Evolutionary conservation across 371 early-diverging fungal species (phyloP), one percentile per base, ranked within the genome.

Genomic region (Mitosporidium daphniae): DNA sequence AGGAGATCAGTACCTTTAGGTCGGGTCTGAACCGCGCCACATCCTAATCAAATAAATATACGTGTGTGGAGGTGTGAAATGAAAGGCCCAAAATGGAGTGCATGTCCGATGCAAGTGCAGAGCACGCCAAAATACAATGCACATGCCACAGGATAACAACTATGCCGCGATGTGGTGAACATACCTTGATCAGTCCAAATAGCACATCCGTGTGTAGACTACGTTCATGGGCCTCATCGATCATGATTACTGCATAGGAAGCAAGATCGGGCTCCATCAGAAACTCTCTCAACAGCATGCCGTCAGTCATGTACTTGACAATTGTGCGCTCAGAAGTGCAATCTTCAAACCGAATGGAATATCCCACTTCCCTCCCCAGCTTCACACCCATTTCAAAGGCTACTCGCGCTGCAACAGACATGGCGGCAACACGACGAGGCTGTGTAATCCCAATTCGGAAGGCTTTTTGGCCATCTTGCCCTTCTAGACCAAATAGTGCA

Each of bases 381-480:
- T 64, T 68, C 11, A 69, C 71, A 3, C 70, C 71, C 58, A 74
- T 67, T 41, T 86, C 84, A 29, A 80, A 82, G 0, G 80, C 71
- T 1, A 84, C 86, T 41, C 84, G 69, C 2, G 78, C 64, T 1
- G 94, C 89, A 0, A 95, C 86, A 47, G 67, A 65, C 75, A 91
- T 91, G 8, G 97, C 91, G 0, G 99, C 93, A 8, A 98, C 86
- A 34, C 97, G 64, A 31, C 97, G 63, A 1, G 97, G 97, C 41
- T 95, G 97, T 0, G 97, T 95, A 50, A 94, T 78, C 3, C 82
- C 86, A 37, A 98, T 57, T n/a, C n/a, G n/a, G n/a, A n/a, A n/a
- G n/a, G n/a, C n/a, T n/a, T n/a, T n/a, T n/a, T n/a, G n/a, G n/a
- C n/a, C n/a, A n/a, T n/a, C n/a, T n/a, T n/a, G n/a, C n/a, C n/a